Conservation (phyloP, 2,329 filamentous ascomycete species). For the Fusarium sp. region DNA sequence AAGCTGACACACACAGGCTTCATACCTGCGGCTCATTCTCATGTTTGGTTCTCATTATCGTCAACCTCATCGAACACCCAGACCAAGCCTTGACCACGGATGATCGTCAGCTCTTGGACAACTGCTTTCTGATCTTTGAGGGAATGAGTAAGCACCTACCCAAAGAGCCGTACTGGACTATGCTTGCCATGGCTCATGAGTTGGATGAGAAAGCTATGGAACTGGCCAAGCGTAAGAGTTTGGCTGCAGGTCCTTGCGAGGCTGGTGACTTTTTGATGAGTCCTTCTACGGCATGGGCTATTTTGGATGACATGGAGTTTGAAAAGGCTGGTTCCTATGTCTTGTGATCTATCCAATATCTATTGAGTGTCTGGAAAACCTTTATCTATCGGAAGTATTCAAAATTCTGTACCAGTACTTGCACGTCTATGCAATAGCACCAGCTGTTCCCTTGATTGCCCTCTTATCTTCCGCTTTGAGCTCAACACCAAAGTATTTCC, state of each 20-base stretch:
- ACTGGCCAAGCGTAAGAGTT: constrained; percentile 12
- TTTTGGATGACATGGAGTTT: constrained; percentile 31
- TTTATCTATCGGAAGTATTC: background rate
- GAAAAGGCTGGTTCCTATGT: background rate
- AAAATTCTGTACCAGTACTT: fast-evolving
- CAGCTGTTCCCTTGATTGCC: constrained; percentile 17
- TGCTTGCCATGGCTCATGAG: constrained; percentile 27
- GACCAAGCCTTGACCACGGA: background rate
- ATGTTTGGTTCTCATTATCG: constrained; percentile 28
- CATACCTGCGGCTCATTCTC: constrained; percentile 32
- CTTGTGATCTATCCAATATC: background rate
- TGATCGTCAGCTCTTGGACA: constrained; percentile 24
- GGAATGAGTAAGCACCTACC: background rate
- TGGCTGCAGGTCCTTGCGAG: background rate
- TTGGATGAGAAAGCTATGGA: constrained; percentile 34
- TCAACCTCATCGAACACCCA: constrained; percentile 42
- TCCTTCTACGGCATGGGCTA: constrained; percentile 19
- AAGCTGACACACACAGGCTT: background rate
- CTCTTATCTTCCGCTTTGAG: constrained; percentile 1
- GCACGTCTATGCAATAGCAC: background rate
- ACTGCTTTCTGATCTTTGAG: constrained; percentile 5
- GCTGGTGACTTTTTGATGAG: constrained; percentile 2
- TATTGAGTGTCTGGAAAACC: background rate
- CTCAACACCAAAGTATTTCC: constrained; percentile 17
- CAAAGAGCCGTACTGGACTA: constrained; percentile 2